A percentile compares a stretch with the other conserved stretches of the same genome.
Evolutionary conservation across 2,329 filamentous ascomycete genomes (phyloP).

Genomic region (Coniochaeta hoffmannii): DNA sequence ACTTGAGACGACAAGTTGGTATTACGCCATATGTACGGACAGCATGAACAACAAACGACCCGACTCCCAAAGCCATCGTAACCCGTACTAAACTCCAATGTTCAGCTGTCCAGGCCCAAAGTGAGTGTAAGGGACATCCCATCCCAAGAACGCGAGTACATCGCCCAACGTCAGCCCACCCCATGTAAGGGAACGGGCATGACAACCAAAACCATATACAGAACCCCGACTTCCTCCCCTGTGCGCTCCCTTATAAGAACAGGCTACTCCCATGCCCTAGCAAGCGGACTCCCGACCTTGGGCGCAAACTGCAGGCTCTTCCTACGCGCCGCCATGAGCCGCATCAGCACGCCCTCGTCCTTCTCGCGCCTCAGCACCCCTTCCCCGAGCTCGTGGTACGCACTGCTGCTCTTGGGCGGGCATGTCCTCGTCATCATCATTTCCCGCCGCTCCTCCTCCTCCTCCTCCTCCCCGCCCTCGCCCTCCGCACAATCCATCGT

Average conservation of each 20-base stretch:
- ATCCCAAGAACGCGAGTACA: neutral
- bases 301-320: slow-evolving; percentile 75
- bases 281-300: slow-evolving; percentile 65
- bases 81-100: neutral
- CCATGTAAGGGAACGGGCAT: neutral
- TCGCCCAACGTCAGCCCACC: neutral
- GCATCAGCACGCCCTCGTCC: slow-evolving; percentile 50
- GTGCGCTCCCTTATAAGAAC: too few relatives aligned
- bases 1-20: neutral
- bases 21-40: neutral
- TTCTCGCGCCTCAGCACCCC: slow-evolving; percentile 41
- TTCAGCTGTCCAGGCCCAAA: neutral
- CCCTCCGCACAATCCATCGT: too few relatives aligned
- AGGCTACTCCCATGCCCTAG: slow-evolving; percentile 46
- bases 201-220: neutral
- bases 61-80: neutral
- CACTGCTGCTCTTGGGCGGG: slow-evolving; percentile 38
- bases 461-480: slow-evolving; percentile 23
- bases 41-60: neutral
- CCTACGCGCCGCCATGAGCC: slow-evolving; percentile 63
- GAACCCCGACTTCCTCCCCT: slow-evolving; percentile 4
- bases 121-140: neutral
- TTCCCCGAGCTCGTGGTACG: slow-evolving; percentile 30
- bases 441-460: slow-evolving; percentile 19
- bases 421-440: slow-evolving; percentile 45